Evolutionary conservation across 2,329 filamentous ascomycete genomes (phyloP), one percentile per base, ranked within the genome.

Genomic region (Claviceps digitariae): DNA sequence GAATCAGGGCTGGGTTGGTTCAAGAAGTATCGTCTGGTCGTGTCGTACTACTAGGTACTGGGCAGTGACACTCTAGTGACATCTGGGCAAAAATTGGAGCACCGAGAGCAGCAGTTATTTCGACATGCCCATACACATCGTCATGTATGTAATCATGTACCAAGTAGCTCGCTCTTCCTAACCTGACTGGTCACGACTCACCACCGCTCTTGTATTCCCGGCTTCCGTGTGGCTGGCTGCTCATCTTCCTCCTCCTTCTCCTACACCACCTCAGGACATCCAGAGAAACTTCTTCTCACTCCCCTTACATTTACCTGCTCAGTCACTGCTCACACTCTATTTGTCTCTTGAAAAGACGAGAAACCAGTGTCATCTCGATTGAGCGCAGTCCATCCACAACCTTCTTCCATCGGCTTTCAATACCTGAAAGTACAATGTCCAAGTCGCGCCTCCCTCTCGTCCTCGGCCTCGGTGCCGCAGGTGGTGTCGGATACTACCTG

Each of bases 401-500:
- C 25, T 25, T 27, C 21, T 17, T 15, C 15, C 15, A 17, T 38
- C 36, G 5, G n/a, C 5, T n/a, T 3, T 17, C 36, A n/a, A 17
- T 7, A 44, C 43, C 23, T 25, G 4, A 8, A 29, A 29, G 27
- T 58, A 69, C 49, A 59, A 78, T 77, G 74, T 73, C 73, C 58
- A 68, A 65, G 56, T 74, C 74, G 50, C 70, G 70, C 59, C 60
- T 69, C 44, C 75, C 76, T 60, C 60, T 75, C 59, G 64, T 74
- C 61, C 64, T 84, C 61, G 85, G 83, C 61, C 70, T 82, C 60
- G 79, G 75, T 55, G 82, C 80, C 59, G 84, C 78, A 34, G 81
- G 79, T 62, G 85, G 82, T 58, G 73, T 83, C 55, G 89, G 86
- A 45, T 97, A 95, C 77, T 97, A 97, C 75, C 79, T 97, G 57